These are phyloP conservation scores for Guyanaporus albipodus DNA, from an alignment of 768 basidiomycete genomes.

Conservation along the genomic window DNA sequence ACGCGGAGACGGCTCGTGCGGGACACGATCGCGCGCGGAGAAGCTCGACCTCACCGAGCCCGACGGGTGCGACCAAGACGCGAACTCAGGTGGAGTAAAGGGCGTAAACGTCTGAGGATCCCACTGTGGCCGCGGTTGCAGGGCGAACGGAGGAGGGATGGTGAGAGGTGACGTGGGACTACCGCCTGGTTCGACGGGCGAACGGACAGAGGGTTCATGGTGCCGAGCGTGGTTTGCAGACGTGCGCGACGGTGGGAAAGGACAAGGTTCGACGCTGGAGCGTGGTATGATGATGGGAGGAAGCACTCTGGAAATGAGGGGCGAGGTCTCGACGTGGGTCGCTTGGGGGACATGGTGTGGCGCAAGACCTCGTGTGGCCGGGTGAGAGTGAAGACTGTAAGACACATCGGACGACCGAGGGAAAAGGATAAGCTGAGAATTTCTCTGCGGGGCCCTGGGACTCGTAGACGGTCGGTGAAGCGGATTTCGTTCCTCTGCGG, in stretches of 20 bases:
- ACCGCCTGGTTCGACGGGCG: constrained; percentile 12
- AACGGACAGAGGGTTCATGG: constrained; percentile 21
- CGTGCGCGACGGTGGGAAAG: constrained; percentile 27
- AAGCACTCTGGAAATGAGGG: constrained; percentile 26
- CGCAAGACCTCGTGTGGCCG: constrained; percentile 6
- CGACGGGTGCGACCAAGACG: constrained; percentile 31
- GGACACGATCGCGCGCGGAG: constrained; percentile 19
- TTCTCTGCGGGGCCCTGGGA: constrained; percentile 5
- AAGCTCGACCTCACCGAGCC: constrained; percentile 26
- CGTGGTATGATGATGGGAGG: constrained; percentile 24
- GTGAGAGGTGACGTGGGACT: constrained; percentile 8
- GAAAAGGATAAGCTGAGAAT: constrained; percentile 1
- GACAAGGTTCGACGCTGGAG: constrained; percentile 14
- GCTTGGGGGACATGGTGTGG: constrained; percentile 10
- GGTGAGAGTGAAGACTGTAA: constrained; percentile 11
- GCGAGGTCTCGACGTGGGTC: constrained; percentile 16
- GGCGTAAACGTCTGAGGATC: constrained; percentile 41
- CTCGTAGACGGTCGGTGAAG: constrained; percentile 10
- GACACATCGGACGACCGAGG: constrained; percentile 8
- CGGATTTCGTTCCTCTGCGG: constrained; percentile 18
- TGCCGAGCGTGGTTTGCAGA: constrained; percentile 13
- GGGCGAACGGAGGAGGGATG: constrained; percentile 55
- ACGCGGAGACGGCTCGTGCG: constrained; percentile 8
- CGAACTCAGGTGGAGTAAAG: constrained; percentile 35
- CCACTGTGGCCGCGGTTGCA: constrained; percentile 69